These are phyloP conservation scores for Manihot esculenta DNA, from an alignment of 441 rosid species.

Conservation along the genomic window DNA sequence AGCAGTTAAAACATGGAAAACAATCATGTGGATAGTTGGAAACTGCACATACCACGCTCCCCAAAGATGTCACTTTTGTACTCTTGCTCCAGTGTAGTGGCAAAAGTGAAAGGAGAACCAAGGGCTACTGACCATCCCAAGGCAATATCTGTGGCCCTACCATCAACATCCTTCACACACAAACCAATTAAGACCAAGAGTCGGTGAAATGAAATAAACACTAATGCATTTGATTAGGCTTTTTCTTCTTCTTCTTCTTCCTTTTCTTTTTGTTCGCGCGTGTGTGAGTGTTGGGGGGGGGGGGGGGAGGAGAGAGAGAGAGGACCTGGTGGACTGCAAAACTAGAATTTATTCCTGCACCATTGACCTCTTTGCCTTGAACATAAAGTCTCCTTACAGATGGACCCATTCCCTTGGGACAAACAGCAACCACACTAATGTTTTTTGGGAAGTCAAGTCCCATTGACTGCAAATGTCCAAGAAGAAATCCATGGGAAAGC, in stretches of 20 bases:
- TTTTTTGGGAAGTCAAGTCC: constrained; percentile 76
- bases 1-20: not conserved
- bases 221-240: not conserved
- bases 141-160: constrained; percentile 82
- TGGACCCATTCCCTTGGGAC: constrained; percentile 94
- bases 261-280: too few species aligned
- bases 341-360: constrained; percentile 94
- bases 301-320: constrained; percentile 10
- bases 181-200: not conserved
- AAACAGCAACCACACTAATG: constrained; percentile 82
- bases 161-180: constrained; percentile 66
- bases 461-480: constrained; percentile 71
- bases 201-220: not conserved
- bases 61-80: constrained; percentile 88
- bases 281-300: too few species aligned
- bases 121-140: constrained; percentile 85
- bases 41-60: constrained; percentile 58
- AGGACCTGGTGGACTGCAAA: constrained; percentile 87
- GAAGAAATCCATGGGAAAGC: constrained; percentile 81
- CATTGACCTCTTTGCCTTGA: constrained; percentile 89
- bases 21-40: not conserved
- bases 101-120: constrained; percentile 83
- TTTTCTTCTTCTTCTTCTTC: too few species aligned
- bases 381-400: constrained; percentile 92
- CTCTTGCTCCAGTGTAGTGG: constrained; percentile 81